Evolutionary conservation across 164 flowering plant genomes (phyloP), one percentile per base, ranked within the genome.

Genomic region (Berberis thunbergii): DNA sequence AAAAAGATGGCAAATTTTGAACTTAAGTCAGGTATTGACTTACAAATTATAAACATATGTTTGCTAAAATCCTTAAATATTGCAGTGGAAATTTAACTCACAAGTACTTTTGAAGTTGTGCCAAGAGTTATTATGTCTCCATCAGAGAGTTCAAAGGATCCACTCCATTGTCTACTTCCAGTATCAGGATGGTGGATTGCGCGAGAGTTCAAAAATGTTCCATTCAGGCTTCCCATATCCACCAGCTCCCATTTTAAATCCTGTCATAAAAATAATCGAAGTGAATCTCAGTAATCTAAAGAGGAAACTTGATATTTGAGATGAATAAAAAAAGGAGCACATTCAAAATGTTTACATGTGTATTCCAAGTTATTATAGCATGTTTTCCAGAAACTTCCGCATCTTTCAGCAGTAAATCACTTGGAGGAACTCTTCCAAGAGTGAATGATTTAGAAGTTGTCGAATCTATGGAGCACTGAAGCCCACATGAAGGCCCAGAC

Each of bases 221-320:
- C 99, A 76, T 95, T 95, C 49, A 95, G 77, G 80, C 99, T 95
- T 59, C 99, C 99, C 94, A 87, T 83, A 75, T 95, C 99, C 67
- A 83, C 79, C 71, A 95, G 75, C 74, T 95, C 99, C 99, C 99
- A 95, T 74, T 83, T 91, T 73, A 78, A 70, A 69, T 79, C 91
- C 99, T 95, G 88, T 65, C 72, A 76, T 49, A 68, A 73, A 58
- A 59, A 42, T 49, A 65, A 53, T 57, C 43, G 26, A 26, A 62
- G 59, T n/a, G n/a, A 26, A 26, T 26, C 12, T 49, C 8, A 46
- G 40, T 3, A 26, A 5, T 26, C 26, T 38, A n/a, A 2, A 38
- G 65, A 52, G 3, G 10, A 54, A 52, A 4, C 13, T 2, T 9
- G 10, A 50, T 12, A 60, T 4, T 52, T 52, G 8, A 26, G 13